Conservation (phyloP, 2,329 filamentous ascomycete genomes). For the Lachnellula subtilissima region DNA sequence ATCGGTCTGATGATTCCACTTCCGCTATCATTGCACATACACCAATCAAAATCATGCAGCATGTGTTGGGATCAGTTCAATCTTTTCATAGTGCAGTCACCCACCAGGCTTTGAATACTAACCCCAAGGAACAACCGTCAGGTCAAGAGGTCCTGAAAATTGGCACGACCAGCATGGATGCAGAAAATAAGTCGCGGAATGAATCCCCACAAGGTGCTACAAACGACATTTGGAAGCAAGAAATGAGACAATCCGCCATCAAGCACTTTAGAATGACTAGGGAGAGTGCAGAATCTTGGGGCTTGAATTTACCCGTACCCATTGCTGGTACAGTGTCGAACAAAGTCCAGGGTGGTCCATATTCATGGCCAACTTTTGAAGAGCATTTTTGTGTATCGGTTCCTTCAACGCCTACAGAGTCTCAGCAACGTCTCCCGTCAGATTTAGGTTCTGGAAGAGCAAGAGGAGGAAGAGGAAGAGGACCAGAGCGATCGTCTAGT, state of each 20-base stretch:
- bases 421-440: neutral
- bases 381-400: neutral
- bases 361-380: neutral
- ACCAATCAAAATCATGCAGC: neutral
- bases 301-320: neutral
- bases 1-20: neutral
- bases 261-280: neutral
- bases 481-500: too few relatives aligned
- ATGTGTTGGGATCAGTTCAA: constrained; percentile 8
- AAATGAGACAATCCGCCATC: neutral
- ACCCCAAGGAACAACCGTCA: neutral
- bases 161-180: too few relatives aligned
- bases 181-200: too few relatives aligned
- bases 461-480: neutral
- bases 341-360: neutral
- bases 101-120: neutral
- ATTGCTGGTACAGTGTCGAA: neutral
- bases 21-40: neutral
- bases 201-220: neutral
- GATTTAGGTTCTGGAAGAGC: neutral
- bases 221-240: neutral
- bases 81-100: constrained; percentile 11
- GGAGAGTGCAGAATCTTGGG: neutral
- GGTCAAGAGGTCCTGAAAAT: too few relatives aligned
- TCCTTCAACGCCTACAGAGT: neutral